A percentile compares a stretch with the other conserved stretches of the same genome.
phyloP scores from a whole-genome alignment of 768 basidiomycete genomes.

The Exidia glandulosa region DNA sequence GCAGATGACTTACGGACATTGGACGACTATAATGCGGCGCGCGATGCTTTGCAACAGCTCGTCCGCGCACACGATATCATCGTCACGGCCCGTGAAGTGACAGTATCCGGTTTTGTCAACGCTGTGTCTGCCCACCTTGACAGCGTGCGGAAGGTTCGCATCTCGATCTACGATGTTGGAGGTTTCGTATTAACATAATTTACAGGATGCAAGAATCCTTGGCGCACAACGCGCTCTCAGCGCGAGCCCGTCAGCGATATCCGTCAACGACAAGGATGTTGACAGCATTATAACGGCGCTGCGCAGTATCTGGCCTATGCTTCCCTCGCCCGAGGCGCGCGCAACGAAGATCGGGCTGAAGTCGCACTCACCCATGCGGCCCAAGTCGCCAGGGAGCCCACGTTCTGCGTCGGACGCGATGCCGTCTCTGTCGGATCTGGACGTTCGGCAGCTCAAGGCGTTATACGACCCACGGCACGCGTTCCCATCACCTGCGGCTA shows the following conservation, averaged over 20 bases:
- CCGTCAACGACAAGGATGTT: neutral
- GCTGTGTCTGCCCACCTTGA: constrained; percentile 44
- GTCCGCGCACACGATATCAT: constrained; percentile 5
- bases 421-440: constrained; percentile 67
- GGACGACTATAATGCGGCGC: constrained; percentile 41
- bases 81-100: constrained; percentile 30
- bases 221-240: neutral
- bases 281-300: constrained; percentile 26
- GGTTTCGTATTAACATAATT: too few species aligned
- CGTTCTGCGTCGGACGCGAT: constrained; percentile 16
- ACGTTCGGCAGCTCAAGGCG: constrained; percentile 75
- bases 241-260: neutral
- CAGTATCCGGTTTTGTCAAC: constrained; percentile 36
- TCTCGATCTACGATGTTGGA: neutral
- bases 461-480: constrained; percentile 45
- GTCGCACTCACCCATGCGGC: constrained; percentile 9
- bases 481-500: constrained; percentile 11
- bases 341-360: constrained; percentile 39
- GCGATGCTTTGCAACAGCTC: constrained; percentile 29
- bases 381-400: constrained; percentile 27
- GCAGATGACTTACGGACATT: constrained; percentile 30
- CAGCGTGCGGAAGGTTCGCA: neutral
- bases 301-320: constrained; percentile 63
- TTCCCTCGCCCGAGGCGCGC: constrained; percentile 79
- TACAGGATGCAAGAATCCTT: neutral